Conservation (phyloP, 2,329 filamentous ascomycete genomes). For the Penicillium freii region DNA sequence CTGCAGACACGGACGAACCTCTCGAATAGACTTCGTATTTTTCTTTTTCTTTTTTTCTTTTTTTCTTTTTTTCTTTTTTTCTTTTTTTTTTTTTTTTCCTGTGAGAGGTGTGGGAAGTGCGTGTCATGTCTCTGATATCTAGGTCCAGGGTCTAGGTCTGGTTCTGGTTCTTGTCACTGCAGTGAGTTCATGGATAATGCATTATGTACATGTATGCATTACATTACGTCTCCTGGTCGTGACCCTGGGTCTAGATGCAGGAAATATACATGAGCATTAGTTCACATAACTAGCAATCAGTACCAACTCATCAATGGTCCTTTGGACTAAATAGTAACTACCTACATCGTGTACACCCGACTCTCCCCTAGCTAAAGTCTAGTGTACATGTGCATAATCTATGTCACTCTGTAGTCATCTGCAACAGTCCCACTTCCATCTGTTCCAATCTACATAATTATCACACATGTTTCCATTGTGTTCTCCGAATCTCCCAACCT, state of each 20-base stretch:
- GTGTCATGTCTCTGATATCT: not conserved
- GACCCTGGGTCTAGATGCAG: not conserved
- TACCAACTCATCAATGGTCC: not conserved
- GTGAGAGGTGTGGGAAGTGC: not conserved
- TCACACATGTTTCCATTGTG: not conserved
- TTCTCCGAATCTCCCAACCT: not conserved
- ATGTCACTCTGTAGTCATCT: not conserved
- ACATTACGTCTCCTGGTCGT: not conserved
- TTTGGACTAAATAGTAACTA: not conserved
- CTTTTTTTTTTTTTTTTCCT: not conserved
- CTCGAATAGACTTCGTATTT: slow-evolving; percentile 10
- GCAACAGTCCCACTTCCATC: not conserved
- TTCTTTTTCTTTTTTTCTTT: not conserved
- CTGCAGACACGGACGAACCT: slow-evolving; percentile 19
- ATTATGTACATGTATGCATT: not conserved
- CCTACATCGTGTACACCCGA: not conserved
- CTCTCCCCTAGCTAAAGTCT: not conserved
- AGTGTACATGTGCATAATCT: not conserved
- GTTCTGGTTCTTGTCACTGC: not conserved
- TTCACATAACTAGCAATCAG: not conserved
- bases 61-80: not conserved
- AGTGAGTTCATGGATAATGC: not conserved
- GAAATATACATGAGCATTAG: not conserved
- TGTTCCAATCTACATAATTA: not conserved
- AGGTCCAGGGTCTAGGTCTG: not conserved